Base-by-base conservation (phyloP, 306 rosid genomes). In the Sindora glabra region DNA sequence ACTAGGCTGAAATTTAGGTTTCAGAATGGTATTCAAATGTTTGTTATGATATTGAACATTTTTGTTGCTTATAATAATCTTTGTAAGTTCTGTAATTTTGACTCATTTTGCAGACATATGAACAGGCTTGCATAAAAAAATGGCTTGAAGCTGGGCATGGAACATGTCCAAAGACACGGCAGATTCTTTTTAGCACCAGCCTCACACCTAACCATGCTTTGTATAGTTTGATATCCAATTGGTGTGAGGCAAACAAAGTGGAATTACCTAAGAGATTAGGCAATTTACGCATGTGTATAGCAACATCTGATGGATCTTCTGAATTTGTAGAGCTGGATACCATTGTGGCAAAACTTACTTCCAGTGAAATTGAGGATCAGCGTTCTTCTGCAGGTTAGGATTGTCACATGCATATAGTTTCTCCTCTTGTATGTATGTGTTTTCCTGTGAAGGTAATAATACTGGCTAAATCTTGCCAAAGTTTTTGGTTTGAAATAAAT, bases 151-250 rank as follows among this genome's bases (percentile, higher is more conserved):
- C 90, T 23, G 95, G 97, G 63, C 95, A 87, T 55, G 76, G 61
- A 37, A 90, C 94, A 5, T 90, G 97, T 71, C 95, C 97, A 6
- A 90, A 77, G 78, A 90, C 97, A 36, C 94, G 57, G 38, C 90
- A 84, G 74, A 54, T 66, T 58, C 89, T 90, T 59, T 78, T 82
- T 14, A 78, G 71, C 76, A 44, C 82, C 15, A 50, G 60, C 63
- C 90, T 84, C 27, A 78, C 86, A 29, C 95, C 97, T 1, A 90
- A 90, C 76, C 86, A 84, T 69, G 97, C 70, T 59, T 70, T 90
- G 64, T 82, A 80, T 25, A 85, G 85, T 64, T 70, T 90, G 61
- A 90, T 90, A 69, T 81, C 87, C 48, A 79, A 81, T 30, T 90
- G 97, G 97, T 87, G 95, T 0, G 95, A 80, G 72, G 74, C 73